A percentile compares a stretch with the other conserved stretches of the same genome.
Evolutionary conservation across 768 basidiomycete species (phyloP).

Genomic region (Auriscalpium orientale): DNA sequence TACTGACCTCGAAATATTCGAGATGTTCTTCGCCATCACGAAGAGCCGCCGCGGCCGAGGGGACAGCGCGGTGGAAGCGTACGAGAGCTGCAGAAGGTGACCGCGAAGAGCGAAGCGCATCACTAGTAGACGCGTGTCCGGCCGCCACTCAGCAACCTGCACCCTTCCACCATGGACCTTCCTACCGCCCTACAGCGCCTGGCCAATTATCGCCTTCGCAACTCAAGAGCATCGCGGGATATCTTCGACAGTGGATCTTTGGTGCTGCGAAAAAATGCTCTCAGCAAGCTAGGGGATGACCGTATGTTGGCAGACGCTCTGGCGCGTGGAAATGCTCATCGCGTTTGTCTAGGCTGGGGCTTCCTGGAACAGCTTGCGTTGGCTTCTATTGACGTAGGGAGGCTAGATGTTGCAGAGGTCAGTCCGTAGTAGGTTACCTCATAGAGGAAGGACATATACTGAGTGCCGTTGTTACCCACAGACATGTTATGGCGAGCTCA

Average conservation of each 20-base stretch:
- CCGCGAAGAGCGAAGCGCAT: not conserved
- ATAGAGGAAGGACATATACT: not conserved
- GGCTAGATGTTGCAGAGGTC: slow-evolving; percentile 70
- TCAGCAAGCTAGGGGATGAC: slow-evolving; percentile 26
- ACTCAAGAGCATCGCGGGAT: slow-evolving; percentile 25
- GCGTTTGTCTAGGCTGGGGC: slow-evolving; percentile 53
- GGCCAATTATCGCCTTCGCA: slow-evolving; percentile 25
- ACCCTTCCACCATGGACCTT: slow-evolving; percentile 20
- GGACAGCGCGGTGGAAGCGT: too few relatives aligned
- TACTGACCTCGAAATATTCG: too few relatives aligned
- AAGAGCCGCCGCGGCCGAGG: too few relatives aligned
- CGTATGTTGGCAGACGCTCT: slow-evolving; percentile 16
- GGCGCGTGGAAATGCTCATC: not conserved
- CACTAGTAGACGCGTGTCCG: too few relatives aligned
- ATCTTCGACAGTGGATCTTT: slow-evolving; percentile 25
- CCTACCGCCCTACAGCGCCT: slow-evolving; percentile 26
- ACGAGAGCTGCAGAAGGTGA: too few relatives aligned
- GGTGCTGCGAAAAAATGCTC: slow-evolving; percentile 23
- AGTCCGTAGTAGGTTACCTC: slow-evolving; percentile 17
- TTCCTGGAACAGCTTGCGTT: slow-evolving; percentile 75
- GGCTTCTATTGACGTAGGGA: slow-evolving; percentile 71
- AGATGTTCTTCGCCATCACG: too few relatives aligned
- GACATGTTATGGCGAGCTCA: slow-evolving; percentile 57
- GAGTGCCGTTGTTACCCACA: slow-evolving; percentile 18
- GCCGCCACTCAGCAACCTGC: not conserved